A percentile compares a stretch with the other conserved stretches of the same genome.
Evolutionary conservation across 768 basidiomycete genomes (phyloP).

Genomic region (Lactarius trivialis): DNA sequence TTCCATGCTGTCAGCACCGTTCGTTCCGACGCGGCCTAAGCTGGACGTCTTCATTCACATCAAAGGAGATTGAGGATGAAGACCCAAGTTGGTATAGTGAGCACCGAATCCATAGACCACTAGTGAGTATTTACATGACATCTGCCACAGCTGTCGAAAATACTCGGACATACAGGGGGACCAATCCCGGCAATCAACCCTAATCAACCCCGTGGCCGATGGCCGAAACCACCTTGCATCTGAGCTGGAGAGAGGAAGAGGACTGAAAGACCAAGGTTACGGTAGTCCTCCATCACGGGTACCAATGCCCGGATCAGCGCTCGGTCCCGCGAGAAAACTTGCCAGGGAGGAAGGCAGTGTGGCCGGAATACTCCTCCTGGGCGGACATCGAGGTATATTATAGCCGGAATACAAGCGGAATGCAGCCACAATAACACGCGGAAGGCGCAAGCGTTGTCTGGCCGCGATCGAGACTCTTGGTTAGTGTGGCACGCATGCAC

Average conservation of each 20-base stretch:
- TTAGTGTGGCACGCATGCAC: no score
- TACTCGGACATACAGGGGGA: slow-evolving; percentile 4
- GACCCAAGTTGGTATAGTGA: not conserved
- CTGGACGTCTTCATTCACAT: slow-evolving; percentile 1
- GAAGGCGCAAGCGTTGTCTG: no score
- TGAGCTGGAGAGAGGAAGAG: not conserved
- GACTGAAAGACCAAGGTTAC: not conserved
- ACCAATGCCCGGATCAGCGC: not conserved
- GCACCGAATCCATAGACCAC: not conserved
- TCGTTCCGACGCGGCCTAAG: slow-evolving; percentile 11
- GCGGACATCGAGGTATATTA: not conserved
- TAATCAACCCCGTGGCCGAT: slow-evolving; percentile 2
- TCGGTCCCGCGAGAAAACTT: slow-evolving; percentile 2
- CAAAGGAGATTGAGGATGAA: slow-evolving; percentile 2
- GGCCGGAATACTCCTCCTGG: slow-evolving; percentile 1
- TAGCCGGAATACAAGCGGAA: slow-evolving; percentile 11
- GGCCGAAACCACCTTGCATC: slow-evolving; percentile 4
- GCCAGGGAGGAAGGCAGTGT: not conserved
- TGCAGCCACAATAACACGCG: slow-evolving; percentile 8
- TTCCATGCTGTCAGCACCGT: slow-evolving; percentile 1
- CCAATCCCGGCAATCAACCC: not conserved
- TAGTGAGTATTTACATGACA: not conserved
- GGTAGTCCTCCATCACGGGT: not conserved
- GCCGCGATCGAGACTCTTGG: no score
- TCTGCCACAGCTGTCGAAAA: not conserved